Percentiles rank a stretch among this genome's conserved stretches.
Conservation (phyloP, 805 yeast genomes). For the Middelhovenomyces tepae region DNA sequence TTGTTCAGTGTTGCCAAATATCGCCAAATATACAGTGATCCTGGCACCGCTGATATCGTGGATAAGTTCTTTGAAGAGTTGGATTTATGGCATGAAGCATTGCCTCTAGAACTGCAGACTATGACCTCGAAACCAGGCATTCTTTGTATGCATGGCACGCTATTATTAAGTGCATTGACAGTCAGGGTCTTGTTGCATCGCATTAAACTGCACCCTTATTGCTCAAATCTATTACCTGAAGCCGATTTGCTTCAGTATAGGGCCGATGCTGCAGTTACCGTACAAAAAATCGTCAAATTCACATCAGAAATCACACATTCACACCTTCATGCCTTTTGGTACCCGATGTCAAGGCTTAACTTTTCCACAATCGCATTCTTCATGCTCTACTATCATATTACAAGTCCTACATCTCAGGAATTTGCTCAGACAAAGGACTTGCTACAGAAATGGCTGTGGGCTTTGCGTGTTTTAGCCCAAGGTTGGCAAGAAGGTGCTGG, state of each 20-base stretch:
- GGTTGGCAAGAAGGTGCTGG: conserved; percentile 32
- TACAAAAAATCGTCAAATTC: conserved; percentile 23
- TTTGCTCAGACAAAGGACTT: conserved; percentile 19
- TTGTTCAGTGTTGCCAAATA: conserved; percentile 17
- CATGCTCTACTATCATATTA: conserved; percentile 26
- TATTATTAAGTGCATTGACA: conserved; percentile 23
- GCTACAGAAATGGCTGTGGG: conserved; percentile 26
- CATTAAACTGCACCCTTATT: conserved; percentile 20
- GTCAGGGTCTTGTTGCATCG: conserved; percentile 24
- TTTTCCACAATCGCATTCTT: conserved; percentile 27
- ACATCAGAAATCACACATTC: conserved; percentile 27
- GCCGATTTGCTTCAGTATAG: conserved; percentile 16
- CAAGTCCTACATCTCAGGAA: conserved; percentile 21
- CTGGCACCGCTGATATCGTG: conserved; percentile 13
- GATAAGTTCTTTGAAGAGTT: conserved; percentile 15
- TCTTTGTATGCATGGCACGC: conserved; percentile 25
- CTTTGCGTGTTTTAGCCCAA: conserved; percentile 24
- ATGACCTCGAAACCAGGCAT: conserved; percentile 21
- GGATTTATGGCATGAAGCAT: conserved; percentile 18
- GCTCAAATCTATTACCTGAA: conserved; percentile 11
- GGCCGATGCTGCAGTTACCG: conserved; percentile 21
- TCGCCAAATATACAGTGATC: conserved; percentile 10
- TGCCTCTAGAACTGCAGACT: conserved; percentile 21
- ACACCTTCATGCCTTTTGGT: conserved; percentile 30
- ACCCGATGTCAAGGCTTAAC: conserved; percentile 22